Base-by-base conservation (phyloP, 176 grass and related monocot genomes). In the Oryza nivara region DNA sequence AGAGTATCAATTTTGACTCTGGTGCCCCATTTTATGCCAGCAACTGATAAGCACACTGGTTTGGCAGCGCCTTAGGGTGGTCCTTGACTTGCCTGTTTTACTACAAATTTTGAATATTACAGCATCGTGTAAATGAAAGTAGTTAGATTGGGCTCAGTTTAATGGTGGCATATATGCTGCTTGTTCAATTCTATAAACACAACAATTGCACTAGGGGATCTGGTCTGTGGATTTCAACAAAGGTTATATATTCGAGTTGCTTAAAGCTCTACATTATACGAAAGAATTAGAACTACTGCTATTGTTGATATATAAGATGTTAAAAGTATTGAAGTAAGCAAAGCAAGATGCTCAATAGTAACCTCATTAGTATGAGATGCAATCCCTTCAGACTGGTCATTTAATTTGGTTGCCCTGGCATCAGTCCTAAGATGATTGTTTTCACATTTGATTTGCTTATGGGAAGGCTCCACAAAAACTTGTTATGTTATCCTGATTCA, bases 301-400 rank as follows among this genome's bases (percentile, higher is more conserved):
- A 11, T 70, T 52, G 77, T 48, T 4, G 1, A 12, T 86, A 7
- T 15, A 51, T 15, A 51, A 10, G 65, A 16, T 7, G 34, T 20
- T 9, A 72, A 38, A 88, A 78, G 19, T 65, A 76, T 75, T 41
- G 64, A 41, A 52, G 58, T 36, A 41, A 14, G 36, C 3, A 65
- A 45, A 73, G n/a, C 0, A 48, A 16, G 15, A 19, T 51, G 72
- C 28, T 73, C 22, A 74, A 51, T 5, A 23, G 44, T 46, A 79
- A 45, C 34, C 35, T 36, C 35, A 5, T 36, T 36, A 36, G 35
- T 5, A 36, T 36, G 35, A 36, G 35, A 36, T 36, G 35, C 35
- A 36, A 36, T 36, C 35, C 35, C 35, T 63, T 78, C 2, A 32
- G 25, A 70, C 48, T 82, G 20, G 70, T 65, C 10, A n/a, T 54